Evolutionary conservation across 805 yeast species (phyloP), one percentile per base, ranked within the genome.

Genomic region (Pichia ethanolica): DNA sequence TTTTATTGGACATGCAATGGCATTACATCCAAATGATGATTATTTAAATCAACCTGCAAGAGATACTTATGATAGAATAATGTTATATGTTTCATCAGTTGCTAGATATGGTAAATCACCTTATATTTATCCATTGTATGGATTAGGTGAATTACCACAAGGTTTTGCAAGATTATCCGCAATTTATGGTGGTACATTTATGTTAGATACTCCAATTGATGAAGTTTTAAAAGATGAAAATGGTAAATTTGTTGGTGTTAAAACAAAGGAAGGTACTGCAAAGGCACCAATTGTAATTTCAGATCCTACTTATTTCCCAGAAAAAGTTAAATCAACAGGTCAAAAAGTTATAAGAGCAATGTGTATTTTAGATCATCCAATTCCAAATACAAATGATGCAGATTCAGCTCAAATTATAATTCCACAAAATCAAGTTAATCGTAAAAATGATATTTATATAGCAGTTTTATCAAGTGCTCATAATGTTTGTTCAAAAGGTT

Each of bases 1-100:
- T 67, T 93, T 93, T 62, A 87, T 93, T 56, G 99, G 99, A 42
- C 99, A 93, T 67, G 93, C 99, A 5, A 93, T 93, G 99, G 99
- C 97, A 13, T 77, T 93, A 52, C 90, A 96, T 84, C 78, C 93
- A 25, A 90, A 88, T 61, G 99, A 93, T 63, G 89, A 85, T 48
- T 93, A 93, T 66, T 71, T 93, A 62, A 77, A 74, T 52, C 82
- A 87, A 67, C 96, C 96, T 9, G 96, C 97, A 6, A 79, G 97
- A 63, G 96, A 89, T 63, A 83, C 97, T 9, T 79, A 85, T 59
- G 93, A 91, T 65, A 77, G 98, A 67, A 81, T 93, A 49, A 68
- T 86, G 45, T 75, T 93, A 53, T 93, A 93, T 62, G 83, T 88
- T 44, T 88, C 87, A 59, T 86, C 96, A 12, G 95, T 93, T 53